phyloP scores from a whole-genome alignment of 1,139 yeast genomes.

The Pichia sp. region DNA sequence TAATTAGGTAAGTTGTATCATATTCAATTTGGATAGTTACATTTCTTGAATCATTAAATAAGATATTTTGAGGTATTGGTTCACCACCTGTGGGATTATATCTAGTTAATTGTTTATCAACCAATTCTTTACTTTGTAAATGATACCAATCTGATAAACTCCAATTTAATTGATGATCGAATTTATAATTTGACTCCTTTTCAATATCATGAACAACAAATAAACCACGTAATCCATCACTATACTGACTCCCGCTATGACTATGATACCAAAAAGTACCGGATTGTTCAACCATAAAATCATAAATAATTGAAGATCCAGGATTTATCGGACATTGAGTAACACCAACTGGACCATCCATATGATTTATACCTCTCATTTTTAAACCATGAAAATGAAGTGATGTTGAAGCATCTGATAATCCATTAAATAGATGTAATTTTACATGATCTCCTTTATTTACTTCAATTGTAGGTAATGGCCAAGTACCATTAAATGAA shows the following conservation, averaged over 20 bases:
- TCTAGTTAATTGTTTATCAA: conserved; percentile 45
- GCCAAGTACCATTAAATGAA: conserved; percentile 69
- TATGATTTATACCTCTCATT: conserved; percentile 51
- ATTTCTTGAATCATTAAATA: conserved; percentile 60
- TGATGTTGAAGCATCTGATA: conserved; percentile 49
- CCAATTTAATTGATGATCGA: conserved; percentile 55
- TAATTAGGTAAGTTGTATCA: conserved; percentile 53
- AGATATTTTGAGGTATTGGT: conserved; percentile 62
- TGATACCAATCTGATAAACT: conserved; percentile 62
- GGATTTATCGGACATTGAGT: conserved; percentile 76
- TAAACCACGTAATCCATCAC: conserved; percentile 74
- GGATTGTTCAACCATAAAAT: conserved; percentile 60
- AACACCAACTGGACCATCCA: conserved; percentile 77
- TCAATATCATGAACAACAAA: conserved; percentile 56
- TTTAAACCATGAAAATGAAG: conserved; percentile 74
- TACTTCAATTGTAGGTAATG: conserved; percentile 63
- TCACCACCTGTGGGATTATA: conserved; percentile 82
- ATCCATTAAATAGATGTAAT: conserved; percentile 52
- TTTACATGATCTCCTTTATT: conserved; percentile 56
- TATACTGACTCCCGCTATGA: conserved; percentile 70
- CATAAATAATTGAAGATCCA: conserved; percentile 56
- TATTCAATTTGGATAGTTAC: conserved; percentile 52
- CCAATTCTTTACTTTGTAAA: conserved; percentile 39
- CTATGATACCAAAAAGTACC: conserved; percentile 84
- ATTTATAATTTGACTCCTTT: conserved; percentile 42